Evolutionary conservation across 805 yeast species (phyloP).

Genomic region (Saturnispora mendoncae): DNA sequence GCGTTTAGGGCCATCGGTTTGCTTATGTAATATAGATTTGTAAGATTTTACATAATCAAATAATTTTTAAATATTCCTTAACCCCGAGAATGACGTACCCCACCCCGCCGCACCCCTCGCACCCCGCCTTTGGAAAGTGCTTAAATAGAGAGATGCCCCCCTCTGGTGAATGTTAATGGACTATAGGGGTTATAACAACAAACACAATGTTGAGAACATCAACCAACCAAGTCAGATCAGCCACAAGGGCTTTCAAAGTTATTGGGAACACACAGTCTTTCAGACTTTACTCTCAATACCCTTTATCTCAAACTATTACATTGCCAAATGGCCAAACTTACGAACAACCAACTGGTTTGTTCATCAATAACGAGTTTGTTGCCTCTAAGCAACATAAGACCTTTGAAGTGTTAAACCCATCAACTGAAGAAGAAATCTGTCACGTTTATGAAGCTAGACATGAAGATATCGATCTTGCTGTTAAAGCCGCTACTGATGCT

Average conservation of each 20-base stretch:
- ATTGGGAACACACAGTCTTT: too few relatives aligned
- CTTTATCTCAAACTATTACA: slow-evolving; percentile 24
- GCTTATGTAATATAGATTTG: background rate
- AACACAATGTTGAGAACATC: slow-evolving; percentile 5
- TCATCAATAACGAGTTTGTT: slow-evolving; percentile 58
- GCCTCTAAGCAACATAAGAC: slow-evolving; percentile 47
- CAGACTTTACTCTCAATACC: slow-evolving; percentile 16
- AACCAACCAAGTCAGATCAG: background rate
- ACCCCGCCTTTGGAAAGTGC: background rate
- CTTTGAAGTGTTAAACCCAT: slow-evolving; percentile 55
- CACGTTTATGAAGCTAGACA: slow-evolving; percentile 66
- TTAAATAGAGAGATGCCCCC: background rate
- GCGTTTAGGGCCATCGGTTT: slow-evolving; percentile 30
- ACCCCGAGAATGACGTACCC: background rate
- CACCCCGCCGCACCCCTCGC: background rate
- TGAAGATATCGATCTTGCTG: slow-evolving; percentile 79
- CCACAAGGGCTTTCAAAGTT: slow-evolving; percentile 3
- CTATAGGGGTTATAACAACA: too few relatives aligned
- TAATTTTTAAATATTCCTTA: too few relatives aligned
- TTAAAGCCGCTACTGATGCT: slow-evolving; percentile 74
- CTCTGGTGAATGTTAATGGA: background rate
- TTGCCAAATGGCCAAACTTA: slow-evolving; percentile 29
- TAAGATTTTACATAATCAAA: too few relatives aligned
- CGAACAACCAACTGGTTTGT: slow-evolving; percentile 44
- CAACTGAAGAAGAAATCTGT: slow-evolving; percentile 62